Evolutionary conservation across 257 asterid genomes (phyloP), one percentile per base, ranked within the genome.

Genomic region (Solanum appendiculatum): DNA sequence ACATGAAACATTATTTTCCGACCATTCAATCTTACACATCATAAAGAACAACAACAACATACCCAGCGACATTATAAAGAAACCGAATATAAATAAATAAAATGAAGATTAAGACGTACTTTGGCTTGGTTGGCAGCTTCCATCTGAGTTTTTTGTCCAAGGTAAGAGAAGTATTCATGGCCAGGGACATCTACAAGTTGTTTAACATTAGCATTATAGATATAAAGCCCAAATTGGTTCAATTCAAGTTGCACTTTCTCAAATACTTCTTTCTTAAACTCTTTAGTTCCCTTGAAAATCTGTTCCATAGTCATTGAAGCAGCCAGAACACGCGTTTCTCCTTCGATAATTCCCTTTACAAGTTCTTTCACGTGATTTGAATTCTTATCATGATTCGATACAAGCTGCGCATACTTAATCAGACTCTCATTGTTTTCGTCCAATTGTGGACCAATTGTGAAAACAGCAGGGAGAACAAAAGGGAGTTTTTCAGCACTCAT

Each of bases 401-500:
- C 89, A 85, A 93, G 96, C 90, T 87, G 91, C 37, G 96, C 96
- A 34, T 92, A 94, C 89, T 90, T 93, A 46, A 84, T 82, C 77
- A 93, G 91, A 90, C 92, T 87, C 34, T 74, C 82, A 3, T 25
- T 88, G 0, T 42, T 34, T 11, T 93, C 93, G 54, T 94, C 95
- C 0, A 86, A 94, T 91, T 29, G 98, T 94, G 95, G 51, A 92
- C 95, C 0, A 86, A 94, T 92, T 31, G 98, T 94, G 95, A 92
- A 94, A 25, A 93, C 98, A 2, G 96, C 95, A 0, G 94, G 98
- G 80, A 94, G 94, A 58, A 93, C 69, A 58, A 94, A 93, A n/a
- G 98, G 96, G 68, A 94, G 95, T 89, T 94, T 94, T 82, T 94
- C 96, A 13, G 95, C 94, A 78, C 95, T 93, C 95, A 93, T 94